phyloP scores from a whole-genome alignment of 2,329 filamentous ascomycete species.

The Pseudogymnoascus sp. region DNA sequence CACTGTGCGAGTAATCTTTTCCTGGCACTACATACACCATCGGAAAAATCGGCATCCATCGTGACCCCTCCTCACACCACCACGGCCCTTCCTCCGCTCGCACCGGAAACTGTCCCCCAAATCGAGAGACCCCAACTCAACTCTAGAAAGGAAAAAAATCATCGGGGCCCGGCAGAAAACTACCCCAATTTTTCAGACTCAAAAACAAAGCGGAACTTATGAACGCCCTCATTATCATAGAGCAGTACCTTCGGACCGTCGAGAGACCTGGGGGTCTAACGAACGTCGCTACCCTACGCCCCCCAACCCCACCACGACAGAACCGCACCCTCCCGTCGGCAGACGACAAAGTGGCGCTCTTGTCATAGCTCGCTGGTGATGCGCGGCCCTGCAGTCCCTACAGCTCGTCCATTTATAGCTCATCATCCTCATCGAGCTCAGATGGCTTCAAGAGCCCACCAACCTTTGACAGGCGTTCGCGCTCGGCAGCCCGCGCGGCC shows the following conservation, averaged over 20 bases:
- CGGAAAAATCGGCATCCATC: background rate
- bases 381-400: background rate
- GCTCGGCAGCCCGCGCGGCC: slow-evolving; percentile 79
- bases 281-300: background rate
- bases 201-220: slow-evolving; percentile 1
- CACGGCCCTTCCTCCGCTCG: no score
- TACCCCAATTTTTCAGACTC: background rate
- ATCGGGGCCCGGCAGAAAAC: background rate
- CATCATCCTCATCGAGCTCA: slow-evolving; percentile 83
- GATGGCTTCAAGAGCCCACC: slow-evolving; percentile 93
- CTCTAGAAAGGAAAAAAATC: background rate
- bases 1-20: background rate
- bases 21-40: slow-evolving; percentile 3
- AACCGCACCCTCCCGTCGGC: background rate
- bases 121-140: background rate
- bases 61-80: background rate
- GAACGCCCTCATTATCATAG: slow-evolving; percentile 7
- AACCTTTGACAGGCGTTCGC: slow-evolving; percentile 88
- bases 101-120: no score
- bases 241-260: background rate
- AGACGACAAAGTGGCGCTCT: background rate
- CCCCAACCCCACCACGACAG: background rate
- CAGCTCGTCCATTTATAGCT: slow-evolving; percentile 66
- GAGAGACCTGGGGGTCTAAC: background rate
- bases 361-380: background rate